Conservation (phyloP, 2,329 filamentous ascomycete species). For the Fusarium sp. region DNA sequence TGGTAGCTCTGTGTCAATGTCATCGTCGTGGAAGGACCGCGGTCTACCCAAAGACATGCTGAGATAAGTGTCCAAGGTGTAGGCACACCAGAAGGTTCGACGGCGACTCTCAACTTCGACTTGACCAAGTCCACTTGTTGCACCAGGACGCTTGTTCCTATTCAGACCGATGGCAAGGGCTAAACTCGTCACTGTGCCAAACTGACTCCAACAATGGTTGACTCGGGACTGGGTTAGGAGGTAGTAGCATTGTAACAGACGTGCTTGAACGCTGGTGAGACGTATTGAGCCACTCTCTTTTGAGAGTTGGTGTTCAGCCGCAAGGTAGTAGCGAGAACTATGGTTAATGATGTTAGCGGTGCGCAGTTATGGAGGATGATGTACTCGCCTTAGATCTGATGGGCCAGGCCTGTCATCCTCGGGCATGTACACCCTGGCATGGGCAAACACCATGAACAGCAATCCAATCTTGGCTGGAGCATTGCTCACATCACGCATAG, state of each 20-base stretch:
- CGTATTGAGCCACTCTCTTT: constrained; percentile 52
- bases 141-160: constrained; percentile 23
- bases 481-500: constrained; percentile 38
- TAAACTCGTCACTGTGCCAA: constrained; percentile 55
- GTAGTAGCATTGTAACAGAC: constrained; percentile 56
- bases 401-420: constrained; percentile 39
- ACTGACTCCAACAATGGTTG: constrained; percentile 60
- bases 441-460: constrained; percentile 62
- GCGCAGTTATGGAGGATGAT: fast-evolving
- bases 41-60: constrained; percentile 38
- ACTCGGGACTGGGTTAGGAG: constrained; percentile 57
- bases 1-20: constrained; percentile 40
- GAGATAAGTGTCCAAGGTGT: constrained; percentile 39
- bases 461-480: constrained; percentile 52
- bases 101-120: constrained; percentile 38
- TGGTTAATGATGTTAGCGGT: background rate
- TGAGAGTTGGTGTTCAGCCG: constrained; percentile 51
- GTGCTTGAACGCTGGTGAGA: constrained; percentile 54
- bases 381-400: constrained; percentile 32
- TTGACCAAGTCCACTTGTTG: constrained; percentile 24
- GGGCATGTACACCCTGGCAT: constrained; percentile 56
- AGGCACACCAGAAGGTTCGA: constrained; percentile 41
- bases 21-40: constrained; percentile 39
- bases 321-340: constrained; percentile 39
- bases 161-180: constrained; percentile 49